Evolutionary conservation across 225 moss, liverwort and hornwort genomes (phyloP).

Genomic region (Climacium dendroides): DNA sequence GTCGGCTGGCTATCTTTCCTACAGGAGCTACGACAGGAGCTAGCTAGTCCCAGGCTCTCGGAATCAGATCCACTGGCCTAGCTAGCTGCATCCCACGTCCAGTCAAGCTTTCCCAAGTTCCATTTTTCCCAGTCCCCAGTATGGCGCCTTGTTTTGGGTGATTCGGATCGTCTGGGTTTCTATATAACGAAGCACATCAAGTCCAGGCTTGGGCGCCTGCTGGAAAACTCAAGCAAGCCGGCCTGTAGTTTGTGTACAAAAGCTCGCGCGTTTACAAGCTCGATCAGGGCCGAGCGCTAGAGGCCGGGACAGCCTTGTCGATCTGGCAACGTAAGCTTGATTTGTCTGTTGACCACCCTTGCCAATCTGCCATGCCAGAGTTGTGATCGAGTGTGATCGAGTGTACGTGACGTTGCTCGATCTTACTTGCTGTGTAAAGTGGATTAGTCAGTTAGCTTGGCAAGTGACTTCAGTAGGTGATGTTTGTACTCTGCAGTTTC

Average conservation of each 20-base stretch:
- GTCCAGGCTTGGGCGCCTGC: background rate
- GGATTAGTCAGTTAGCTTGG: background rate
- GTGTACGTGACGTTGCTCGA: background rate
- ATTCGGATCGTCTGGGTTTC: background rate
- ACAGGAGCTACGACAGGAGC: background rate
- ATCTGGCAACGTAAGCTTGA: background rate
- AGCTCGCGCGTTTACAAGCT: background rate
- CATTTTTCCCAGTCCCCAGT: background rate
- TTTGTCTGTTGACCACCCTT: background rate
- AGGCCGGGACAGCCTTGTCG: too few species aligned
- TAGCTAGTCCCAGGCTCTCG: background rate
- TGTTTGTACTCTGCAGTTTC: background rate
- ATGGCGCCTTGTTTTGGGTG: background rate
- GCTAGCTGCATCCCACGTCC: background rate
- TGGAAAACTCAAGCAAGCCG: background rate
- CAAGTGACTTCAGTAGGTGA: too few species aligned
- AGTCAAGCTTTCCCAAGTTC: background rate
- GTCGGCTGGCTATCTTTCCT: background rate
- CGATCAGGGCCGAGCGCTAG: background rate
- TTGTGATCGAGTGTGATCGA: background rate
- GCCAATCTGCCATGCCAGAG: background rate
- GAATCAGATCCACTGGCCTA: background rate
- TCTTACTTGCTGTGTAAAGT: background rate
- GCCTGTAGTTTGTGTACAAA: background rate
- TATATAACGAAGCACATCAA: background rate